Evolutionary conservation across 1,139 yeast species (phyloP).

Genomic region (Petasospora rhodanensis): DNA sequence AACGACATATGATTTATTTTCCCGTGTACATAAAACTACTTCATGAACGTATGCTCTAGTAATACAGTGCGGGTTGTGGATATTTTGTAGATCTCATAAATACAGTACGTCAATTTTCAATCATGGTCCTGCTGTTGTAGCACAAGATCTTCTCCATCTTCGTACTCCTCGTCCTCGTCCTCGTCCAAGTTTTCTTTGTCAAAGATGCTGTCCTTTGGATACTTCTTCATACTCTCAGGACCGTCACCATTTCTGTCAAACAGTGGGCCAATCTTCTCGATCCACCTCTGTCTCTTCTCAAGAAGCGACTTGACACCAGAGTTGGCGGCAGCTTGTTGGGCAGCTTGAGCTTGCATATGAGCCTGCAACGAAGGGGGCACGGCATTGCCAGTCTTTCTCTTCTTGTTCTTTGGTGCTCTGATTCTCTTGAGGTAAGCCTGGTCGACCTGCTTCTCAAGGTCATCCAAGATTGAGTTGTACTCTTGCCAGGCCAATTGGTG

Average conservation of each 20-base stretch:
- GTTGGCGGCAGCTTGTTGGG: conserved; percentile 54
- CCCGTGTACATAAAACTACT: conserved; percentile 1
- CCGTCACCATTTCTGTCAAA: conserved; percentile 52
- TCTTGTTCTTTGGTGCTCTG: conserved; percentile 77
- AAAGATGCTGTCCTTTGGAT: conserved; percentile 63
- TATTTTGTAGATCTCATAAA: conserved; percentile 1
- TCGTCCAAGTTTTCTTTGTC: conserved; percentile 51
- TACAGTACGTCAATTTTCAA: neutral
- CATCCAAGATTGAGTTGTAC: conserved; percentile 83
- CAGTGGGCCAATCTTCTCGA: conserved; percentile 79
- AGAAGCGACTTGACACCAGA: conserved; percentile 73
- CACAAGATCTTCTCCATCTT: conserved; percentile 27
- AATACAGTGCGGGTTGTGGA: too few species aligned
- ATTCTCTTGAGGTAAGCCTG: conserved; percentile 86
- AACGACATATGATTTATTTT: neutral
- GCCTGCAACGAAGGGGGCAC: conserved; percentile 26
- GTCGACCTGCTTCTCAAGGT: conserved; percentile 93
- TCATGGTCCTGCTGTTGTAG: conserved; percentile 10
- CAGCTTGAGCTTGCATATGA: conserved; percentile 33
- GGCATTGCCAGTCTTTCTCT: conserved; percentile 42
- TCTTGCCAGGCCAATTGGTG: conserved; percentile 96
- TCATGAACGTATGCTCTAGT: too few species aligned
- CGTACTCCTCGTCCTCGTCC: conserved; percentile 42
- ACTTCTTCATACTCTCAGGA: conserved; percentile 62
- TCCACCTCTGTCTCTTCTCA: conserved; percentile 89